Conservation (phyloP, 2,329 filamentous ascomycete species). For the Trichocomaceae sp. region DNA sequence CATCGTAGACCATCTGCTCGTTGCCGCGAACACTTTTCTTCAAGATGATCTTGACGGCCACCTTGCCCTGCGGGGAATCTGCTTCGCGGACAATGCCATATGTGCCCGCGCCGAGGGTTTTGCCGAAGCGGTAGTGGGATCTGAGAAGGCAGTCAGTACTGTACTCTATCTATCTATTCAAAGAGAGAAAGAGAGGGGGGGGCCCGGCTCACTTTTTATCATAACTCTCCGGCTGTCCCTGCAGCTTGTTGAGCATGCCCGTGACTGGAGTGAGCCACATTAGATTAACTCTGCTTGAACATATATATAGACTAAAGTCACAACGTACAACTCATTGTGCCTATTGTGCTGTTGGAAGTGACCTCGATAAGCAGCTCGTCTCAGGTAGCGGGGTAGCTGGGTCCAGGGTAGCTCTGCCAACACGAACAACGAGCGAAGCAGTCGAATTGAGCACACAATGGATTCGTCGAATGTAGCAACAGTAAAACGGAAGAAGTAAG, state of each 20-base stretch:
- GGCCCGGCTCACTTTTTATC: conserved; percentile 71
- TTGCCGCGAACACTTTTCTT: conserved; percentile 99
- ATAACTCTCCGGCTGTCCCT: conserved; percentile 95
- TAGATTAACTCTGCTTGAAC: background rate
- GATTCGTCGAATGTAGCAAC: too few relatives aligned
- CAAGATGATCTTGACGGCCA: conserved; percentile 96
- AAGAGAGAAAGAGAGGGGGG: background rate
- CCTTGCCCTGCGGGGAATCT: conserved; percentile 74
- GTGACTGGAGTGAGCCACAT: conserved; percentile 52
- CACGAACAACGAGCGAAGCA: too few relatives aligned
- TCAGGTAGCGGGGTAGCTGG: background rate
- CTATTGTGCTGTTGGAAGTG: background rate
- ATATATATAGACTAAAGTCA: background rate
- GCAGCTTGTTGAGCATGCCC: conserved; percentile 89
- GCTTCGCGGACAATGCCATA: conserved; percentile 98
- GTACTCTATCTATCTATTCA: background rate
- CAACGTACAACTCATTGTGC: background rate
- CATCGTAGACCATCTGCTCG: conserved; percentile 97
- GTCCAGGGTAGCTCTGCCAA: background rate
- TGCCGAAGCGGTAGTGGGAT: conserved; percentile 83
- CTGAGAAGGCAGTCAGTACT: conserved; percentile 40
- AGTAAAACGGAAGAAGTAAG: background rate
- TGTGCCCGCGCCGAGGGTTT: conserved; percentile 89
- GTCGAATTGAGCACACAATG: too few relatives aligned
- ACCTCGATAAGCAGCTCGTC: background rate